phyloP scores from a whole-genome alignment of 495 filamentous ascomycete species.

The Penicillium simplicissimum region DNA sequence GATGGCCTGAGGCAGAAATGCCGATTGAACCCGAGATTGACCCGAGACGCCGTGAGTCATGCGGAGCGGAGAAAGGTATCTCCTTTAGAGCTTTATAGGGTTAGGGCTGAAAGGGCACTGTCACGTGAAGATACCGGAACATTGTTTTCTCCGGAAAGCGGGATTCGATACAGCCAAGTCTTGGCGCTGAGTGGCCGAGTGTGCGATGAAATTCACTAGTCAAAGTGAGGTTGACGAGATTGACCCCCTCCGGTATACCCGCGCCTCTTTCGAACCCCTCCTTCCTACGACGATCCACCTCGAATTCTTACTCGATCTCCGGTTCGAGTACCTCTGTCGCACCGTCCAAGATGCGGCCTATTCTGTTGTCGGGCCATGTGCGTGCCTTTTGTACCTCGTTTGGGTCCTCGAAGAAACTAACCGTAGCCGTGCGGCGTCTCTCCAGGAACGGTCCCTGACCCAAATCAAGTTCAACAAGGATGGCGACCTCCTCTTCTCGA shows the following conservation, averaged over 20 bases:
- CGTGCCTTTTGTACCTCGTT: slow-evolving; percentile 30
- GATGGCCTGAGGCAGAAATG: slow-evolving; percentile 8
- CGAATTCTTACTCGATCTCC: slow-evolving; percentile 23
- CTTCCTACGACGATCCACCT: slow-evolving; percentile 25
- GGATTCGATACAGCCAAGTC: slow-evolving; percentile 34
- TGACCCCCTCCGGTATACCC: slow-evolving; percentile 42
- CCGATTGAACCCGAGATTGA: slow-evolving; percentile 1
- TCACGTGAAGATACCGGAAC: slow-evolving; percentile 42
- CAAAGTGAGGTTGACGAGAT: slow-evolving; percentile 43
- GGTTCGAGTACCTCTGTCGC: slow-evolving; percentile 15
- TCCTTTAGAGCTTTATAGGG: slow-evolving; percentile 3
- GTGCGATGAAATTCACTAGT: slow-evolving; percentile 53
- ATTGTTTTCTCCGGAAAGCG: slow-evolving; percentile 28
- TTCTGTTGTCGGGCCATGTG: slow-evolving; percentile 91
- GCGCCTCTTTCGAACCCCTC: slow-evolving; percentile 39
- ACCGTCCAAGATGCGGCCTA: slow-evolving; percentile 76
- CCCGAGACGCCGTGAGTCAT: slow-evolving; percentile 15
- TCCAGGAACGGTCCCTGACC: slow-evolving; percentile 89
- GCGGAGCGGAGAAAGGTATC: slow-evolving; percentile 5
- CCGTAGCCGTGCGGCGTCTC: slow-evolving; percentile 18
- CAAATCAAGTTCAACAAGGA: slow-evolving; percentile 98
- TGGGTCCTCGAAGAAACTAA: slow-evolving; percentile 28
- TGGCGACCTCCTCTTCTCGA: slow-evolving; percentile 96
- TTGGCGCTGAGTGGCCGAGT: slow-evolving; percentile 44
- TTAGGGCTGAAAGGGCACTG: slow-evolving; percentile 30